Evolutionary conservation across 2,329 filamentous ascomycete genomes (phyloP).

Genomic region (Fusarium foetens): DNA sequence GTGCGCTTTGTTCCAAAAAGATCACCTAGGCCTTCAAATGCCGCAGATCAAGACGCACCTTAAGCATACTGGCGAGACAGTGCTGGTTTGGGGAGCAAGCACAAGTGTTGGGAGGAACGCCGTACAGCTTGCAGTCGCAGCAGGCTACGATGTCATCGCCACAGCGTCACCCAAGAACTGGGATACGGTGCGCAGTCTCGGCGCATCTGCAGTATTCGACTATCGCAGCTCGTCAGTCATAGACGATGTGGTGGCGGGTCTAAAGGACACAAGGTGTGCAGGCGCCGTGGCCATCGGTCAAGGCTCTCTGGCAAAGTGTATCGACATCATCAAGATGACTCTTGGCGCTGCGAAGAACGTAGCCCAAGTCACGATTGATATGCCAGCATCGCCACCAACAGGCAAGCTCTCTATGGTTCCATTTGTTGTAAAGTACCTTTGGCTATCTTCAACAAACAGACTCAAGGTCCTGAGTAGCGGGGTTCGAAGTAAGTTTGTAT

Average conservation of each 20-base stretch:
- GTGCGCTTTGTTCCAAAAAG: neutral
- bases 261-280: neutral
- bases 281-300: constrained; percentile 3
- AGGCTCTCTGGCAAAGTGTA: neutral
- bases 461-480: neutral
- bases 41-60: fast-evolving
- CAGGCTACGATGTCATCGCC: neutral
- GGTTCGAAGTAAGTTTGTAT: constrained; percentile 9
- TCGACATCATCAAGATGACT: neutral
- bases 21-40: neutral
- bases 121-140: neutral
- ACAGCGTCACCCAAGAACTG: neutral
- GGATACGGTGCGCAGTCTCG: fast-evolving
- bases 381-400: neutral
- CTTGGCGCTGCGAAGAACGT: neutral
- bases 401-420: neutral
- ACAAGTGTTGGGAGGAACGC: constrained; percentile 4
- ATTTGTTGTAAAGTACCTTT: constrained; percentile 8
- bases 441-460: neutral
- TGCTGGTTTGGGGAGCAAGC: neutral
- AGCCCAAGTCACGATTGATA: neutral
- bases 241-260: neutral
- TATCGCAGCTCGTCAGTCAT: neutral
- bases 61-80: neutral
- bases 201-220: neutral